Conservation (phyloP, 2,329 filamentous ascomycete species). For the Salinomyces thailandicus region DNA sequence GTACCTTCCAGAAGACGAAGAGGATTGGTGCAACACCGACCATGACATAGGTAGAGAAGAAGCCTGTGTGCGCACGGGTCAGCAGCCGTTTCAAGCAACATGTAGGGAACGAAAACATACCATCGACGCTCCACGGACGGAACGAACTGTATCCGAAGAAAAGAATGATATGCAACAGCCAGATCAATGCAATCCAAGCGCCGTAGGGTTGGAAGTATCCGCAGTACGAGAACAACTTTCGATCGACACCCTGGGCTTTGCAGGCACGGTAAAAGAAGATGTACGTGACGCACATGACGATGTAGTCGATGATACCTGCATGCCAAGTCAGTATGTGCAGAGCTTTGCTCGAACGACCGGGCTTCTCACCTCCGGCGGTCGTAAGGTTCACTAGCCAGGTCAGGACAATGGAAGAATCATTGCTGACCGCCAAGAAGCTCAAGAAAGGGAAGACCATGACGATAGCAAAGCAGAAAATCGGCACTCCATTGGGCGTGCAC, state of each 20-base stretch:
- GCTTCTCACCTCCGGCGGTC: conserved; percentile 44
- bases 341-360: neutral
- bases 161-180: conserved; percentile 29
- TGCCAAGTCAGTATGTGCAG: no score
- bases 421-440: conserved; percentile 25
- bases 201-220: conserved; percentile 49
- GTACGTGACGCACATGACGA: conserved; percentile 50
- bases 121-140: conserved; percentile 35
- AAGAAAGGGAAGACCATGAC: conserved; percentile 33
- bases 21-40: conserved; percentile 32
- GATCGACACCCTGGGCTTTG: conserved; percentile 42
- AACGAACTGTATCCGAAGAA: conserved; percentile 48
- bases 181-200: conserved; percentile 28
- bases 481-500: conserved; percentile 51
- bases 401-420: conserved; percentile 21
- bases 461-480: conserved; percentile 47
- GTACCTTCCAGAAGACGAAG: conserved; percentile 53
- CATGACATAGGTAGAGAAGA: conserved; percentile 41
- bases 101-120: no score
- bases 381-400: conserved; percentile 43
- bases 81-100: no score
- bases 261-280: conserved; percentile 47
- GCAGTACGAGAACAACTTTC: conserved; percentile 45
- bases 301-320: conserved; percentile 15
- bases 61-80: no score